Evolutionary conservation across 352 stramenopile genomes (phyloP), one percentile per base, ranked within the genome.

Genomic region (Phytopythium mirpurense): DNA sequence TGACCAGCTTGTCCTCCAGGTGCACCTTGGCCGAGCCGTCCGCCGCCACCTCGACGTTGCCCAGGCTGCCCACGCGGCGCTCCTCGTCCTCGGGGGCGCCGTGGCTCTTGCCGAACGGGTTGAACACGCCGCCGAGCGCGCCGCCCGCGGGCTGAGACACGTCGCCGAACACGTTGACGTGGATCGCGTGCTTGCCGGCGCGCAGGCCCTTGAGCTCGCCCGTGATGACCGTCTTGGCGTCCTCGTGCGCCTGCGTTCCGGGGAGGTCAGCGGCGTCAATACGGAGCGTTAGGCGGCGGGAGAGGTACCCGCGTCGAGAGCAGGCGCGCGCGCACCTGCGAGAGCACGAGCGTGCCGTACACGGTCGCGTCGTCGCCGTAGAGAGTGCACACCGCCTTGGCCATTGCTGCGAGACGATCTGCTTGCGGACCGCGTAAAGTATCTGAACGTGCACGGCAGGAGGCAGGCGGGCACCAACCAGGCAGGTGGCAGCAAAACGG

Each of bases 101-200:
- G 73, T 99, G 96, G 74, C 96, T 98, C 77, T 98, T 98, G 79
- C 94, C 94, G 72, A 98, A 98, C 47, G 95, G 96, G 77, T 99
- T 99, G 81, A 98, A 99, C 46, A 98, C 96, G 49, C 89, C 86
- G 50, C 94, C 95, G 51, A 89, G 80, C 15, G 78, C 72, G 27
- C 63, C 73, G 54, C 78, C 79, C 7, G 73, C 71, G 0, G 76
- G 63, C 65, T 97, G 80, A 38, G 85, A 94, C 44, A 98, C 81
- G 62, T 99, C 94, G 34, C 95, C 95, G 65, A 97, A 98, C 31
- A 96, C 83, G 72, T 98, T 97, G 46, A 98, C 80, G 61, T 97
- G 88, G 56, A 99, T 69, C 31, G 93, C 96, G 73, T 98, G 96
- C 72, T 98, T 98, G 54, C 95, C 95, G 19, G 77, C 57, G 37